Conservation (phyloP, 345 rosid genomes). For the Eucalyptus cladocalyx region DNA sequence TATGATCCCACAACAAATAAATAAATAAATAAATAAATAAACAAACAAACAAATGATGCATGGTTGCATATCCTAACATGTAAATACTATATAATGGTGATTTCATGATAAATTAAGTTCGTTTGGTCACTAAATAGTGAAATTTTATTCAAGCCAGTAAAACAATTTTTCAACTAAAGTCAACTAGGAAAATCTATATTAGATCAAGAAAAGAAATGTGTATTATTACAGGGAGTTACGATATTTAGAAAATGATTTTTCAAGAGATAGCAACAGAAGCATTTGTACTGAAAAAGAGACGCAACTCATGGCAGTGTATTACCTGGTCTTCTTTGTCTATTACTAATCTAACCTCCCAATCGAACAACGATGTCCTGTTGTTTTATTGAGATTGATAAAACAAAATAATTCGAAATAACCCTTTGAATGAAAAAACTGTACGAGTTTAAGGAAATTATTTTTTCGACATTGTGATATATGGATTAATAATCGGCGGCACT, state of each 20-base stretch:
- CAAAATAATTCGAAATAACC: not conserved
- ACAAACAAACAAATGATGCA: no score
- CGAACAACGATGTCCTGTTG: not conserved
- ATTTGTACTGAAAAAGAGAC: not conserved
- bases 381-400: not conserved
- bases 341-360: not conserved
- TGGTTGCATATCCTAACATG: not conserved
- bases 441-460: not conserved
- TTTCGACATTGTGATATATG: not conserved
- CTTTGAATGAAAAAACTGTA: rapidly evolving
- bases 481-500: rapidly evolving
- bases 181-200: not conserved
- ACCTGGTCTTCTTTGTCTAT: not conserved
- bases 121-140: not conserved
- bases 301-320: not conserved
- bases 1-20: no score
- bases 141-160: not conserved
- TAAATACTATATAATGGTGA: not conserved
- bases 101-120: not conserved
- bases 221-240: not conserved
- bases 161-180: not conserved
- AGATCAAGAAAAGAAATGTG: not conserved
- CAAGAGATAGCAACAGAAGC: not conserved
- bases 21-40: no score
- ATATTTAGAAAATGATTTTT: not conserved